Percentiles rank a stretch among this genome's conserved stretches.
phyloP scores from a whole-genome alignment of 1,139 yeast species.

The Pichia sp. region DNA sequence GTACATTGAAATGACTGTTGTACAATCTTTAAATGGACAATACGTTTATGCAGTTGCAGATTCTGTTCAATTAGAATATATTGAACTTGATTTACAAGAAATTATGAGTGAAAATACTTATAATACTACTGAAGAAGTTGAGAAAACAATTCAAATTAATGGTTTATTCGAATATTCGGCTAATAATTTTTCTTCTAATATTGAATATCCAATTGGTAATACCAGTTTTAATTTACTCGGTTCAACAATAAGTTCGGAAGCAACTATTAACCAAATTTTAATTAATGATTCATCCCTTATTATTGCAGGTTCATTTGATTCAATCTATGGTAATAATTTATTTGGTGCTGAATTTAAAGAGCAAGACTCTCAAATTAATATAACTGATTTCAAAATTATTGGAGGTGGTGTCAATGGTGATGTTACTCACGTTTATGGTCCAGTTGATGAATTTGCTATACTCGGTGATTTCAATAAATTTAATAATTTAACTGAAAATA shows the following conservation, averaged over 20 bases:
- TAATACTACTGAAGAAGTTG: neutral
- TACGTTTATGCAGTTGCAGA: slow-evolving; percentile 57
- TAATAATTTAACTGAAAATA: slow-evolving; percentile 19
- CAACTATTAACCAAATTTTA: slow-evolving; percentile 34
- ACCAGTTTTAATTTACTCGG: slow-evolving; percentile 65
- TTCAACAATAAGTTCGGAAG: slow-evolving; percentile 35
- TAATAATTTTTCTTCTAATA: slow-evolving; percentile 49
- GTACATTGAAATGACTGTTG: slow-evolving; percentile 18
- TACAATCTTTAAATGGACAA: slow-evolving; percentile 14
- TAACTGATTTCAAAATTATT: slow-evolving; percentile 19
- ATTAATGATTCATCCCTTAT: slow-evolving; percentile 29
- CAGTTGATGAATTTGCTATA: slow-evolving; percentile 28
- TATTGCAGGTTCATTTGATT: slow-evolving; percentile 46
- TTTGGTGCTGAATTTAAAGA: slow-evolving; percentile 24
- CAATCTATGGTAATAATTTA: slow-evolving; percentile 32
- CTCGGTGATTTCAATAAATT: slow-evolving; percentile 40
- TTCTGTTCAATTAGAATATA: slow-evolving; percentile 57
- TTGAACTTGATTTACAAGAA: slow-evolving; percentile 47
- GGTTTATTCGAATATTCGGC: slow-evolving; percentile 80
- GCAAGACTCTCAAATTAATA: slow-evolving; percentile 10
- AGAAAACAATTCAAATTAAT: slow-evolving; percentile 35
- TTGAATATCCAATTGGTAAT: slow-evolving; percentile 41
- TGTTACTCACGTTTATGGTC: slow-evolving; percentile 22
- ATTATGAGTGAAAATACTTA: slow-evolving; percentile 32
- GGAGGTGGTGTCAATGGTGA: slow-evolving; percentile 36